Evolutionary conservation across 2,329 filamentous ascomycete species (phyloP).

Genomic region (Juglanconis sp.): DNA sequence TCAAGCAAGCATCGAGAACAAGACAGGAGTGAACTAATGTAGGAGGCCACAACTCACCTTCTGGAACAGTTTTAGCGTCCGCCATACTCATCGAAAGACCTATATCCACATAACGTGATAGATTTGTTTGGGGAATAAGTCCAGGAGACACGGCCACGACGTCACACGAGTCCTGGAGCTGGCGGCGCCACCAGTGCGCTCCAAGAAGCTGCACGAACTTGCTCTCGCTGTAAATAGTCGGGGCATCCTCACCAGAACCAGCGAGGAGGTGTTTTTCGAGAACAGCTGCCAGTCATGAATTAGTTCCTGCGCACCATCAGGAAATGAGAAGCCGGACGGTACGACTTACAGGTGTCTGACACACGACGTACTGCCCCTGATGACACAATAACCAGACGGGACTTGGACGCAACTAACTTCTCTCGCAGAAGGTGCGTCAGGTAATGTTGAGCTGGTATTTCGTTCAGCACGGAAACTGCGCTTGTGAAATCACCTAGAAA

Average conservation of each 20-base stretch:
- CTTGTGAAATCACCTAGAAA: not conserved
- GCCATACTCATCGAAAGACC: constrained; percentile 31
- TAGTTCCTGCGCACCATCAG: not conserved
- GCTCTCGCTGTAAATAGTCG: constrained; percentile 37
- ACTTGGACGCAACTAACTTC: constrained; percentile 43
- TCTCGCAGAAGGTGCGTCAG: constrained; percentile 46
- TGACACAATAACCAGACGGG: constrained; percentile 49
- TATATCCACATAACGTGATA: constrained; percentile 32
- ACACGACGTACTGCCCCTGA: constrained; percentile 45
- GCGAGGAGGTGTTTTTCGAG: constrained; percentile 39
- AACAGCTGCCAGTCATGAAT: constrained; percentile 23
- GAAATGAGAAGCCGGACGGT: not conserved
- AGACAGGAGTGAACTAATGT: not conserved
- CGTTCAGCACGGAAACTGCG: not conserved
- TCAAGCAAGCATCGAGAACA: not conserved
- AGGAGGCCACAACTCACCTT: constrained; percentile 33
- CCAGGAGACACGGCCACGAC: constrained; percentile 54
- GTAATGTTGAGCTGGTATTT: constrained; percentile 49
- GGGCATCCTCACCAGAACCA: constrained; percentile 30
- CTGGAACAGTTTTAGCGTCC: constrained; percentile 45
- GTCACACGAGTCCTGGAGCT: constrained; percentile 40
- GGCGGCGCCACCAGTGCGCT: constrained; percentile 55
- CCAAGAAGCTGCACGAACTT: constrained; percentile 51
- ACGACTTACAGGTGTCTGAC: constrained; percentile 32
- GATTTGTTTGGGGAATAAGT: constrained; percentile 45